These are phyloP conservation scores for Cyclocybe aegerita DNA, from an alignment of 768 basidiomycete species.

Conservation along the genomic window DNA sequence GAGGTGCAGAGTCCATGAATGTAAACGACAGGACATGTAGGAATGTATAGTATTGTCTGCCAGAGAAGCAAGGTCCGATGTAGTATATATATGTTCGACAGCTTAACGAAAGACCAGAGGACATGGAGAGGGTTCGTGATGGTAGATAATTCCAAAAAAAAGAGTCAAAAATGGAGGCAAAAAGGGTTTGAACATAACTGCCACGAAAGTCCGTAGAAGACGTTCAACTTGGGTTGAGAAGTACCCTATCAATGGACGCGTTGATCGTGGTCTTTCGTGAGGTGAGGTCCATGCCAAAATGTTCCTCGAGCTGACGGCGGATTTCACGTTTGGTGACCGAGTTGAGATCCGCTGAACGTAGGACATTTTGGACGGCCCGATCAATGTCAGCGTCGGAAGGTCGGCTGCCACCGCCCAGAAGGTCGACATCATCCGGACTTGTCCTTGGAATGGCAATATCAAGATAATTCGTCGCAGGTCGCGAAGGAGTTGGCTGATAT, in stretches of 20 bases:
- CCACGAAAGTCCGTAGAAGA: constrained; percentile 9
- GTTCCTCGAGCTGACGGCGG: constrained; percentile 77
- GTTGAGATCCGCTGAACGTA: constrained; percentile 82
- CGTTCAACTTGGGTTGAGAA: constrained; percentile 47
- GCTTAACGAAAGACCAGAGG: constrained; percentile 9
- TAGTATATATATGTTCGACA: constrained; percentile 16
- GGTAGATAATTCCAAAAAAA: constrained; percentile 13
- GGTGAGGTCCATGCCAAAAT: constrained; percentile 77
- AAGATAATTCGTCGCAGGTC: constrained; percentile 76
- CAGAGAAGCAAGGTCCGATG: constrained; percentile 12
- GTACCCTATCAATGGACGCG: constrained; percentile 68
- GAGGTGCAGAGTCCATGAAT: constrained; percentile 6
- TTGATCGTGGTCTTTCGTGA: constrained; percentile 75
- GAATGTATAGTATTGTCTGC: constrained; percentile 10
- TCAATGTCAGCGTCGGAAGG: constrained; percentile 78
- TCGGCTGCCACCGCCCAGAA: constrained; percentile 24
- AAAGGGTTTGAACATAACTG: constrained; percentile 4
- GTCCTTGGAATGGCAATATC: constrained; percentile 63
- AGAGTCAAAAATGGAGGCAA: constrained; percentile 6
- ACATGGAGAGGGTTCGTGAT: constrained; percentile 18
- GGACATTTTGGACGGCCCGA: constrained; percentile 66
- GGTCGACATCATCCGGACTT: constrained; percentile 53
- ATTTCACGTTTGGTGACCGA: constrained; percentile 92
- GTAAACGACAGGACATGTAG: constrained; percentile 15
- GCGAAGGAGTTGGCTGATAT: constrained; percentile 64